Base-by-base conservation (phyloP, 108 stramenopile species). In the Mediolabrus comicus region DNA sequence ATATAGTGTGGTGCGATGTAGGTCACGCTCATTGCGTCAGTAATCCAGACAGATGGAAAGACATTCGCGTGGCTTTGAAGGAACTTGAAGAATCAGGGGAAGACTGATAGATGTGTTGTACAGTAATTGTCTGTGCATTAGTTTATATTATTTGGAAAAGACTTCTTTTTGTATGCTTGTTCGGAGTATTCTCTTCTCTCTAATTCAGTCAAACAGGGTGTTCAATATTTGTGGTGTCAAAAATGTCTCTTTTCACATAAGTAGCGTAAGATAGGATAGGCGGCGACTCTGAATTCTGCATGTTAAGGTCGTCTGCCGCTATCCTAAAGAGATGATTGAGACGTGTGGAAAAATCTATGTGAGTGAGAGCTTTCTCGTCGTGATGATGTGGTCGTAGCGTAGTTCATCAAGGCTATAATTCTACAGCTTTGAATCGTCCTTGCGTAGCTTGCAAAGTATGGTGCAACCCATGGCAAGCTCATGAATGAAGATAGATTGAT, bases 1-100 rank as follows among this genome's bases (percentile, higher is more conserved):
- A 54, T 11, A 56, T 84, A 2, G 22, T 68, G 38, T 79, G 84
- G 84, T 62, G 59, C 35, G 77, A 53, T 35, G 83, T 70, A 12
- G 83, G 83, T 3, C 79, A 81, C 54, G 79, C 72, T 17, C 71
- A 80, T 31, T 74, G 72, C 14, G 49, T 81, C 4, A 65, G 64
- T 4, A 53, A 62, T 39, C 71, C 75, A 35, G 58, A 68, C 2
- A 71, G 69, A 62, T 84, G 79, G 80, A 10, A 14, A 16, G 65
- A 81, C 8, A 66, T 82, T 58, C 58, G 53, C 34, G 29, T 43
- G 19, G 74, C 62, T 27, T 57, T 71, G 59, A 17, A 3, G 53
- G 27, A 26, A 62, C 36, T 71, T 59, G 53, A 71, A 41, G 14
- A 28, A 53, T 24, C 54, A 22, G 24, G 25, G 2, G 33, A 60